Conservation (phyloP, 257 asterid species). For the Solanum habrochaites region DNA sequence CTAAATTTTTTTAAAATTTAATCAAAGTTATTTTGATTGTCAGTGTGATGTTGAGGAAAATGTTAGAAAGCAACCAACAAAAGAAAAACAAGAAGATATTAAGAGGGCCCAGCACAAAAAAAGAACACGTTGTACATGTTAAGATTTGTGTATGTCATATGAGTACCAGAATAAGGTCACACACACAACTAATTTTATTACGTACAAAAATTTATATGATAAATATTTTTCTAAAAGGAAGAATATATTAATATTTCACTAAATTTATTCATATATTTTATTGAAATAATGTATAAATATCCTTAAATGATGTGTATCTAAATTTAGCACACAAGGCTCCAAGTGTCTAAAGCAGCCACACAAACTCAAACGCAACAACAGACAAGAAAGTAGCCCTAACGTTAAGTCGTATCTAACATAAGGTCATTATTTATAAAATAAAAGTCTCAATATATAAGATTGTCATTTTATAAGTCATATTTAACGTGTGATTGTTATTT, state of each 20-base stretch:
- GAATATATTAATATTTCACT: background rate
- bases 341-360: background rate
- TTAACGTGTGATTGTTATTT: too few species aligned
- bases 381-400: background rate
- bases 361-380: background rate
- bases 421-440: too few species aligned
- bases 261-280: too few species aligned
- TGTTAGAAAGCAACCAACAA: background rate
- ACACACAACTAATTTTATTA: too few species aligned
- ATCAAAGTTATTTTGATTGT: too few species aligned
- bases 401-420: background rate
- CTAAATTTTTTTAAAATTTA: too few species aligned
- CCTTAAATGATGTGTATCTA: background rate
- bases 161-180: background rate
- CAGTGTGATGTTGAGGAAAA: background rate
- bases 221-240: too few species aligned
- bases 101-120: background rate
- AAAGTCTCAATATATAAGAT: background rate
- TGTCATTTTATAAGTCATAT: too few species aligned
- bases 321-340: background rate
- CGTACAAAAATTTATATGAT: too few species aligned
- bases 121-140: background rate
- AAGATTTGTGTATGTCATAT: background rate
- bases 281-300: background rate
- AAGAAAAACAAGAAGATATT: background rate